Base-by-base conservation (phyloP, 2,329 filamentous ascomycete species). In the Waltergamsia citrina region DNA sequence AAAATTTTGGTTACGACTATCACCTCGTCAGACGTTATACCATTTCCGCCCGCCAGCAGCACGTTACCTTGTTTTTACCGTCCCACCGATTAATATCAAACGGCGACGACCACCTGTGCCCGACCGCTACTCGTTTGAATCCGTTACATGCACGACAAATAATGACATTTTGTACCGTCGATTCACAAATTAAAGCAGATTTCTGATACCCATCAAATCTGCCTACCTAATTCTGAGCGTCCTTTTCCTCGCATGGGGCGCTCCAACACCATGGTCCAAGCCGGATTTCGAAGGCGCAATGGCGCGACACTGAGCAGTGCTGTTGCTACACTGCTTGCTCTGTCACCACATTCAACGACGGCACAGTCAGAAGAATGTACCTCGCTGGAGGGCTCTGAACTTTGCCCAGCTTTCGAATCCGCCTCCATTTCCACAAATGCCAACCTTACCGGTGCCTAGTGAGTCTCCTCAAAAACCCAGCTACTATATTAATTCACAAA, bases 361-460 rank as follows among this genome's bases (percentile, higher is more conserved):
- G 60, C 53, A 67, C 55, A 60, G 19, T 41, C 39, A 11, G 38
- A 35, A 12, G 42, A 51, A 24, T 70, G 85, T 54, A 72, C 92
- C 46, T 78, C 85, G 19, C 68, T 93, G 23, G 59, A 71, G 37
- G 77, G 71, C 40, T 90, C 85, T 21, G 78, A 67, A 5, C 59
- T 69, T 35, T 93, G 85, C 57, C 67, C 79, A 30, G 81, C 84
- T 3, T 93, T 87, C 54, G 68, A 71, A 52, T 65, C 69, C 26
- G 75, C 84, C 6, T 86, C 82, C 1, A 67, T 93, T 40, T 85
- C 81, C 21, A 82, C 74, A 22, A 68, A 71, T 50, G 59, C 60
- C 28, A 59, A 53, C 36, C 51, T 85, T 40, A 65, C 71, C 31
- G 68, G 68, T 19, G 61, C 74, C 39, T 88, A 81, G 81, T 85